Base-by-base conservation (phyloP, 176 grass and related monocot species). In the Carex kokanica region DNA sequence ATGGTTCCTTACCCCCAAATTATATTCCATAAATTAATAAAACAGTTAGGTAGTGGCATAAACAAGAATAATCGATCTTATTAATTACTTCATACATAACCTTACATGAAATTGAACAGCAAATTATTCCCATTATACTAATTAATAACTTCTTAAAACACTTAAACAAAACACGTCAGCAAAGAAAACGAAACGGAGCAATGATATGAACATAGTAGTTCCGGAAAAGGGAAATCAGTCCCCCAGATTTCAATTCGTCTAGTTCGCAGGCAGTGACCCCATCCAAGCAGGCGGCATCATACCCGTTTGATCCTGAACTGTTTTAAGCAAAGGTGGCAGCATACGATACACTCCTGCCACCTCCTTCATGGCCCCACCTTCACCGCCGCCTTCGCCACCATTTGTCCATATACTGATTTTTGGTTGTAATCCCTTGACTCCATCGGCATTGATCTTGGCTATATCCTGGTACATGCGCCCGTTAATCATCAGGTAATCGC, bases 381-480 rank as follows among this genome's bases (percentile, higher is more conserved):
- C 88, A 1, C 64, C 60, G n/a, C 18, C 56, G n/a, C 18, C 67
- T 5, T 3, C 60, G 34, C 9, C 49, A 0, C 87, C 84, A 17
- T 55, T 79, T 24, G 86, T 91, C 94, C 92, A 97, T 8, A 97
- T 60, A 63, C 90, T 97, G 29, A 97, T 93, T 91, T 94, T 97
- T 45, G 94, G 94, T 84, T 97, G 68, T 11, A 97, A 72, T 6
- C 90, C 94, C 8, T 64, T 70, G 59, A 97, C 41, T 1, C 90
- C 94, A 9, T 90, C 83, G 4, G 92, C 94, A 64, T 97, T 97
- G 78, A 92, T 90, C 78, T 88, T 87, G 0, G 92, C 94, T 80
- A 97, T 97, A 5, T 94, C 92, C 78, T 92, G 78, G 85, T 97
- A 97, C 72, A 84, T 82, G 18, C 88, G 87, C 1, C 86, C 80